Evolutionary conservation across 306 rosid species (phyloP), one percentile per base, ranked within the genome.

Genomic region (Cicer chorassanicum): DNA sequence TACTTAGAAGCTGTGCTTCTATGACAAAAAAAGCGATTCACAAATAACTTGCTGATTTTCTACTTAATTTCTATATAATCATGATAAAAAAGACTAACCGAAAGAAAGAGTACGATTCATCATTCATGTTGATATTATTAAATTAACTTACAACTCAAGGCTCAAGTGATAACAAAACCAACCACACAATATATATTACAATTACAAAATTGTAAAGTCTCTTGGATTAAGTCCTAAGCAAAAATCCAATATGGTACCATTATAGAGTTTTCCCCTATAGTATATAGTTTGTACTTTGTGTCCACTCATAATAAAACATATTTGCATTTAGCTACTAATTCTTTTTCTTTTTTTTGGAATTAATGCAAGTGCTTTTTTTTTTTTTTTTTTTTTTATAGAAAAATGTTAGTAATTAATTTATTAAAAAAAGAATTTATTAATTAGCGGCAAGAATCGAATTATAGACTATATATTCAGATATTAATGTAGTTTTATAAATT

Each of bases 221-320:
- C 44, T 85, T 85, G 72, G 70, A 75, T 75, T 82, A 40, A 21
- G 54, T 70, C 65, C 57, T 72, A 81, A 79, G 83, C 84, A 82
- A 80, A 38, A 55, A 19, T 6, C 59, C 65, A 59, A 48, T 44
- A 51, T 44, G 11, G 21, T n/a, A 24, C 34, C 34, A 24, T 9
- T 6, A 51, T 70, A 54, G 49, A 69, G 21, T 74, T 71, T 70
- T 64, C 74, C 76, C 64, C 70, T 40, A 48, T 72, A 69, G 0
- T 4, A 29, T 29, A 29, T 0, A 29, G 50, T 43, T 18, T 19
- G 69, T 53, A 50, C 15, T 45, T 68, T 69, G 53, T 62, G 34
- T 14, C 62, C 73, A 60, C 69, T 19, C 73, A 14, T 13, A 13
- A 39, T 72, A 34, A 16, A 44, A 9, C 48, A 14, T 10, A 44